Percentiles rank a stretch among this genome's conserved stretches.
Conservation (phyloP, 257 asterid species). For the Solanum okadae region DNA sequence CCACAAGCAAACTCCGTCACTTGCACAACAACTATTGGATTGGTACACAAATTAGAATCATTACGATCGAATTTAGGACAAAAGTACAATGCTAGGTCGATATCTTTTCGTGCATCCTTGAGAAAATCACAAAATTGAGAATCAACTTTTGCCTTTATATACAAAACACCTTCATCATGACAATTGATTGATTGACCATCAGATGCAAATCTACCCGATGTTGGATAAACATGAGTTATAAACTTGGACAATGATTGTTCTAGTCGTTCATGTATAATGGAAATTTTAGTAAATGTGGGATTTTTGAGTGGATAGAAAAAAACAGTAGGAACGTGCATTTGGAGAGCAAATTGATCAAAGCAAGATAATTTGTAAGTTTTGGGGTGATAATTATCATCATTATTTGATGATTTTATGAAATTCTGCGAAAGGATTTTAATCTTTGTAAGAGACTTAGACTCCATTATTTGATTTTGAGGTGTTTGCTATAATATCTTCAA, state of each 20-base stretch:
- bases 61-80: background rate
- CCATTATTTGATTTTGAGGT: background rate
- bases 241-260: conserved; percentile 1
- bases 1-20: background rate
- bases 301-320: background rate
- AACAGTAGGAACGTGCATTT: background rate
- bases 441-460: background rate
- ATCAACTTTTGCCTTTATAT: too few species aligned
- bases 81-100: background rate
- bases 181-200: conserved; percentile 1
- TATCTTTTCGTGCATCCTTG: background rate
- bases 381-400: too few species aligned
- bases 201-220: background rate
- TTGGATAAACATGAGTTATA: background rate
- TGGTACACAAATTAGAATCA: background rate
- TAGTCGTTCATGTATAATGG: background rate
- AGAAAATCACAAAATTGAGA: background rate
- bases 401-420: too few species aligned
- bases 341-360: background rate
- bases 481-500: background rate
- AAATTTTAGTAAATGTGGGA: too few species aligned
- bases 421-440: too few species aligned
- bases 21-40: background rate
- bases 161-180: background rate
- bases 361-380: too few species aligned